These are phyloP conservation scores for Cicer judaicum DNA, from an alignment of 306 rosid species.

Conservation along the genomic window DNA sequence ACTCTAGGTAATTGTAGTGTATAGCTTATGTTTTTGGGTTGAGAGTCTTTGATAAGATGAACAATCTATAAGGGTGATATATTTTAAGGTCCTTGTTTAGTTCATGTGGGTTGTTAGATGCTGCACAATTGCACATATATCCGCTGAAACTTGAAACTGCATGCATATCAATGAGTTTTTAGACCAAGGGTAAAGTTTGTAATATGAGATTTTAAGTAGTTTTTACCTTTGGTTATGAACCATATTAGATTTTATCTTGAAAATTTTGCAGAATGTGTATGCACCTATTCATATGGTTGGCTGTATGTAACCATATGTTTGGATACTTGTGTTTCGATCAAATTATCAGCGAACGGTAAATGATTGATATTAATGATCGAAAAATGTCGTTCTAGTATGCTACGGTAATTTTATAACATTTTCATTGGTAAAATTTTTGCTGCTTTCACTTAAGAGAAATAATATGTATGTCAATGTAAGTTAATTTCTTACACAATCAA, in stretches of 20 bases:
- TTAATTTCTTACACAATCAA: no score
- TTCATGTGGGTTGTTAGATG: conserved; percentile 37
- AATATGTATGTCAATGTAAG: no score
- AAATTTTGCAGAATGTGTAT: not conserved
- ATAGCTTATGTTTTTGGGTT: conserved; percentile 53
- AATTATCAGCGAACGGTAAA: not conserved
- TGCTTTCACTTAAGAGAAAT: no score
- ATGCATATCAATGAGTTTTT: conserved; percentile 34
- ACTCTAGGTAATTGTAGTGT: conserved; percentile 44
- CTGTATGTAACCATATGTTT: not conserved
- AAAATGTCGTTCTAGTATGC: not conserved
- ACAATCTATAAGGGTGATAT: conserved; percentile 40
- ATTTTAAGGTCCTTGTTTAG: conserved; percentile 36
- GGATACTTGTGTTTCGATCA: not conserved
- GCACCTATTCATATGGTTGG: not conserved
- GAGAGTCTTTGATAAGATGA: conserved; percentile 36
- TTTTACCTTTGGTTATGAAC: conserved; percentile 43
- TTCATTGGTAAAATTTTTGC: no score
- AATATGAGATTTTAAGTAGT: conserved; percentile 36
- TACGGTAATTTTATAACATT: no score
- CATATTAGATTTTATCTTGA: conserved; percentile 20
- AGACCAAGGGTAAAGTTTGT: conserved; percentile 31
- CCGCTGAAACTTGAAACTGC: conserved; percentile 40
- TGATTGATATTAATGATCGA: not conserved
- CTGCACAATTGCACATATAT: conserved; percentile 47